Conservation (phyloP, 768 basidiomycete genomes). For the Tulasnella sp. region DNA sequence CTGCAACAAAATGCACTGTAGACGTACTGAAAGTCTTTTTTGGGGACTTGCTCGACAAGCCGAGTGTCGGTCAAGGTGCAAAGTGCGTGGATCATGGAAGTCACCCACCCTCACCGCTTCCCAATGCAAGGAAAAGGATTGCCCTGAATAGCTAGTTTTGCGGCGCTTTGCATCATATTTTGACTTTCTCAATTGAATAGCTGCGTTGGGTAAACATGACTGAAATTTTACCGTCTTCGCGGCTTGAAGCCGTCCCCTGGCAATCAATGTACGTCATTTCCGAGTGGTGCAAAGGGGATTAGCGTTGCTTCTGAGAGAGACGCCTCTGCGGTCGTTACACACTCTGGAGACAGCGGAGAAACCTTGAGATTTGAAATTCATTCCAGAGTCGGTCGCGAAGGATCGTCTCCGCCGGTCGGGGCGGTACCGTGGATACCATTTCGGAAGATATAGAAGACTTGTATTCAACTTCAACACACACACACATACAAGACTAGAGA, state of each 20-base stretch:
- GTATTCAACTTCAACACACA: constrained; percentile 6
- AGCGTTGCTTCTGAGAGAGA: background rate
- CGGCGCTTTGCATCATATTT: background rate
- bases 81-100: background rate
- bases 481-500: background rate
- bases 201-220: background rate
- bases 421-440: constrained; percentile 7
- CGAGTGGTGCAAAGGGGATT: background rate
- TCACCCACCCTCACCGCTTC: background rate
- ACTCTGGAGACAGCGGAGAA: background rate
- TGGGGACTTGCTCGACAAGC: background rate
- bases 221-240: background rate
- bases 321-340: background rate
- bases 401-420: background rate
- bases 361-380: constrained; percentile 8
- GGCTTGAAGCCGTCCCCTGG: constrained; percentile 3
- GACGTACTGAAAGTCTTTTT: background rate
- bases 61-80: background rate
- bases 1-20: background rate
- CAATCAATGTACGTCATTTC: background rate
- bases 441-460: constrained; percentile 13
- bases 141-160: background rate
- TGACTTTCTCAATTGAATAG: background rate
- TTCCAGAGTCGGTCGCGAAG: constrained; percentile 5
- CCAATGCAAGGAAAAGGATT: background rate